Evolutionary conservation across 2,329 filamentous ascomycete species (phyloP).

Genomic region (Colletotrichum cereale): DNA sequence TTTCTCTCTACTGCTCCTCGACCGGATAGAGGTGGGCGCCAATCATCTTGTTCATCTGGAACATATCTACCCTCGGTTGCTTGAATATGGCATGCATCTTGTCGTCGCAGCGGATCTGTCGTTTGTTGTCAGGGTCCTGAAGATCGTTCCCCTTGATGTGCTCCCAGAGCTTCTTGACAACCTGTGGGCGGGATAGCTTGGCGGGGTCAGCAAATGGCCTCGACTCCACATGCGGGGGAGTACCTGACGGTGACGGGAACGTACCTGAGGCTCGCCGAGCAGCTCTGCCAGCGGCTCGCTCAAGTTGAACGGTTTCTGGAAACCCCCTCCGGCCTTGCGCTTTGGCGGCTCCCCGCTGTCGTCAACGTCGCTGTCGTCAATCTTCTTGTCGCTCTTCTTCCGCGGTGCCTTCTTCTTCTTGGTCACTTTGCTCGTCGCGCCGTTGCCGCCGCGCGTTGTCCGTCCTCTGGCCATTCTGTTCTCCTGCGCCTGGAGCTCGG

Average conservation of each 20-base stretch:
- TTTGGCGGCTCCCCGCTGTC: conserved; percentile 71
- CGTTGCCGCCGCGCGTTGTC: conserved; percentile 79
- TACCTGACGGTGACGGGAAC: not conserved
- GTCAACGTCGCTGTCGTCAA: conserved; percentile 85
- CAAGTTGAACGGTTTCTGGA: conserved; percentile 87
- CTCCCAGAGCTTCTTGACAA: conserved; percentile 96
- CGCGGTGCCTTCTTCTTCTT: conserved; percentile 77
- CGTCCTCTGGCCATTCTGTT: conserved; percentile 77
- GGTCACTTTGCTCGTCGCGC: conserved; percentile 65
- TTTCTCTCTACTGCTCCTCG: conserved; percentile 62
- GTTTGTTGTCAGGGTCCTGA: conserved; percentile 91
- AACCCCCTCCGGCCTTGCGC: conserved; percentile 90
- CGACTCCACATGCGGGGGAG: not conserved
- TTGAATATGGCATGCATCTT: conserved; percentile 94
- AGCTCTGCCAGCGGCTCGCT: conserved; percentile 78
- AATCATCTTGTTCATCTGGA: conserved; percentile 98
- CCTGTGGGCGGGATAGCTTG: conserved; percentile 91
- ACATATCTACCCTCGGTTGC: conserved; percentile 93
- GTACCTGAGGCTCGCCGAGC: conserved; percentile 76
- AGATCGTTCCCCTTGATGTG: conserved; percentile 91
- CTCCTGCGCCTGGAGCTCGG: conserved; percentile 91
- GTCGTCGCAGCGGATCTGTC: conserved; percentile 93
- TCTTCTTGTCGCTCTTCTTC: conserved; percentile 82
- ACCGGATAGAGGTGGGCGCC: conserved; percentile 89
- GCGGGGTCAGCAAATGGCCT: conserved; percentile 41